Base-by-base conservation (phyloP, 2,329 filamentous ascomycete genomes). In the Metarhizium rileyi region DNA sequence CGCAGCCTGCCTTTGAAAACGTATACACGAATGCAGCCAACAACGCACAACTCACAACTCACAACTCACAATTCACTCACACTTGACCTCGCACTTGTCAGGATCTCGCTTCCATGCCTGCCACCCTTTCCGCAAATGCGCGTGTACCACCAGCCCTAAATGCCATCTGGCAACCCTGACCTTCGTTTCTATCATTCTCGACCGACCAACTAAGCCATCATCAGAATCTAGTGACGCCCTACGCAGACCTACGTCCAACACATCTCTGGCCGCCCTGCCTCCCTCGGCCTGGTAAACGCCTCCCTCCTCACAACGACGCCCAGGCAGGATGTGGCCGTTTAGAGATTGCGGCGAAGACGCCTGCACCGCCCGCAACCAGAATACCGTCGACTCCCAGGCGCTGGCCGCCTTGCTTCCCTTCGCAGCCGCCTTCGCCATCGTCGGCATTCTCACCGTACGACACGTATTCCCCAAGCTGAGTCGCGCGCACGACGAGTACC, bases 401-500 rank as follows among this genome's bases (percentile, higher is more conserved):
- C 63, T 81, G 35, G 57, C 83, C 46, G 75, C 87, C 51, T 79
- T 87, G 23, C 74, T 78, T 3, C 87, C 87, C 0, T 88, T 93
- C 64, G 63, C 87, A 51, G 64, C 81, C 51, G 86, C 87, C 35
- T 91, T 91, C 66, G 55, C 79, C 54, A 60, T 77, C 46, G 78
- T 86, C 56, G 78, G 77, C 46, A 59, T 78, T 33, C 66, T 86
- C 48, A 83, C 86, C 46, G 75, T 81, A 46, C 77, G 80, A 33
- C 83, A 80, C 58, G 68, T 94, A 18, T 90, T 87, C 59, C 87
- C 88, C 3, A 70, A 80, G n/a, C 76, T 94, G 8, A 81, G 84
- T 38, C 74, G 75, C 52, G 60, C 75, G 12, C 69, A 76, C 53
- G 65, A 73, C 41, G 63, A 69, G 10, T 52, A 61, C 49, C 63